These are phyloP conservation scores for Schizosaccharomyces cryophilus DNA, from an alignment of 805 yeast genomes.

Conservation along the genomic window DNA sequence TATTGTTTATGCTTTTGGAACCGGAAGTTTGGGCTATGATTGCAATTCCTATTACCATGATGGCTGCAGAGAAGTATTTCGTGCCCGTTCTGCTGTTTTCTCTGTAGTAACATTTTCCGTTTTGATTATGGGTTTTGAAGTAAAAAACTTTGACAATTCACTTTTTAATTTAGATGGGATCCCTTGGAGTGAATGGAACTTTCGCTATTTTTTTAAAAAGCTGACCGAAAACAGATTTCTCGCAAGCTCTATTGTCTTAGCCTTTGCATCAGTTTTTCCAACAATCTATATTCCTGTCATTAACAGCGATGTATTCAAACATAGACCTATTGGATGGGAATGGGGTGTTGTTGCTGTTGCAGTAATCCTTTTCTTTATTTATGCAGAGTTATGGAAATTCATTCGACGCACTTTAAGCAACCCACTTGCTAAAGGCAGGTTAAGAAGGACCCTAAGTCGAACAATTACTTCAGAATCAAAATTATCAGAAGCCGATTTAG, in stretches of 20 bases:
- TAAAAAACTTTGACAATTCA: conserved; percentile 45
- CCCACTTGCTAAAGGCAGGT: neutral
- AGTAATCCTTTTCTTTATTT: conserved; percentile 30
- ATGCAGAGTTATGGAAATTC: conserved; percentile 43
- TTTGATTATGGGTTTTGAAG: conserved; percentile 62
- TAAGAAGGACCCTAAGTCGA: neutral
- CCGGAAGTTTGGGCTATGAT: conserved; percentile 35
- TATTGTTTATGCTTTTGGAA: conserved; percentile 40
- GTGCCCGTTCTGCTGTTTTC: conserved; percentile 55
- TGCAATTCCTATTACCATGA: conserved; percentile 31
- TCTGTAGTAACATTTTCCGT: conserved; percentile 75
- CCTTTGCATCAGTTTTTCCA: conserved; percentile 51
- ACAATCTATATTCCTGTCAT: conserved; percentile 75
- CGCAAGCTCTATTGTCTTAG: conserved; percentile 58
- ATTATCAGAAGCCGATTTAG: neutral
- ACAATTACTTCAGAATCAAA: neutral
- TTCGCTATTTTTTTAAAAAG: conserved; percentile 20
- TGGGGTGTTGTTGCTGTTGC: conserved; percentile 51
- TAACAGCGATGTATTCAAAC: conserved; percentile 50
- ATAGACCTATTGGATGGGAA: conserved; percentile 45
- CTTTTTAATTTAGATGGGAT: conserved; percentile 40
- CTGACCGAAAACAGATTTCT: conserved; percentile 52
- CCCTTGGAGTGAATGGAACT: neutral
- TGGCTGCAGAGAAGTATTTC: conserved; percentile 37
- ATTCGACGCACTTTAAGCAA: neutral